phyloP scores from a whole-genome alignment of 176 grass and related monocot genomes.

The Oropetium thomaeum region DNA sequence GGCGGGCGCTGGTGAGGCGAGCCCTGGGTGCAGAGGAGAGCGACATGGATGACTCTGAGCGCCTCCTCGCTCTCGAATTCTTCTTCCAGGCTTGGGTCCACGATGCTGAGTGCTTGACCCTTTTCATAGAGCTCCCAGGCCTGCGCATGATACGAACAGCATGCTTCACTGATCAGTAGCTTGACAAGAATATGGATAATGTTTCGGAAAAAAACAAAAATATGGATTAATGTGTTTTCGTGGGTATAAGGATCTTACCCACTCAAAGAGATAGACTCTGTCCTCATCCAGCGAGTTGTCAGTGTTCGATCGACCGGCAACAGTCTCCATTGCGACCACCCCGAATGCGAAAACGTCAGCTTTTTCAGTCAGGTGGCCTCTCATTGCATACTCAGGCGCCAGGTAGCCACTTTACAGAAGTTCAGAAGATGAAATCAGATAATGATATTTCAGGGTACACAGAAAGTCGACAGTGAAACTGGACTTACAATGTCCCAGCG shows the following conservation, averaged over 20 bases:
- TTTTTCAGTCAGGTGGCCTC: constrained; percentile 64
- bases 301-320: constrained; percentile 47
- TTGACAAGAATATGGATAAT: not conserved
- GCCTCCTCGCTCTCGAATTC: constrained; percentile 39
- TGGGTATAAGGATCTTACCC: constrained; percentile 31
- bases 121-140: constrained; percentile 53
- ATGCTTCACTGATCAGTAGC: not conserved
- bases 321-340: constrained; percentile 43
- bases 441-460: not conserved
- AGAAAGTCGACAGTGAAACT: not conserved
- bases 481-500: constrained; percentile 67
- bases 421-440: not conserved
- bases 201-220: too few species aligned
- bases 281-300: constrained; percentile 28
- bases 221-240: not conserved
- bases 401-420: constrained; percentile 48
- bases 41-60: constrained; percentile 34
- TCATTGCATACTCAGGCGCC: constrained; percentile 73
- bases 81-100: constrained; percentile 38
- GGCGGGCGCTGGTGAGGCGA: constrained; percentile 46
- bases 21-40: constrained; percentile 51
- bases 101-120: constrained; percentile 16
- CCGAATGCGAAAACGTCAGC: constrained; percentile 62
- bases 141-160: constrained; percentile 6
- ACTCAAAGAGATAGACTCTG: constrained; percentile 53